These are phyloP conservation scores for Colletotrichum sp. DNA, from an alignment of 2,329 filamentous ascomycete genomes.

Conservation along the genomic window DNA sequence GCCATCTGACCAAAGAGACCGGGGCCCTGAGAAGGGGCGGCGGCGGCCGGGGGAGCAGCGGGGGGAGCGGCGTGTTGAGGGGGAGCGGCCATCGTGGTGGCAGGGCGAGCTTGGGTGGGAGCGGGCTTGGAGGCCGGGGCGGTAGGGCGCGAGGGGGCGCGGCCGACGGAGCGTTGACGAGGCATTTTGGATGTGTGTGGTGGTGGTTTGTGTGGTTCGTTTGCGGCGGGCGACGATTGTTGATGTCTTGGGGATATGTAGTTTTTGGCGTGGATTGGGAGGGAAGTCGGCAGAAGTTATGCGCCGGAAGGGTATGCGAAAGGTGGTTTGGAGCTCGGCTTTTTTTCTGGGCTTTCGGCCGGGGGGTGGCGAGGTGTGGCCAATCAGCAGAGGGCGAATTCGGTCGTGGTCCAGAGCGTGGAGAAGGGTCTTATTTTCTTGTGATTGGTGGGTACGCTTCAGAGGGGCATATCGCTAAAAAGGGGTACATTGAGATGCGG, in stretches of 20 bases:
- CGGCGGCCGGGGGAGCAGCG: constrained; percentile 54
- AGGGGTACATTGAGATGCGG: neutral
- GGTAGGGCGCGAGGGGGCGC: constrained; percentile 68
- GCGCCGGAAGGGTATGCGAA: neutral
- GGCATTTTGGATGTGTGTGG: constrained; percentile 61
- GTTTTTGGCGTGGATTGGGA: constrained; percentile 27
- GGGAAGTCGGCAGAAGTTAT: constrained; percentile 19
- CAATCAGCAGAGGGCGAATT: constrained; percentile 11
- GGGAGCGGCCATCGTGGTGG: constrained; percentile 68
- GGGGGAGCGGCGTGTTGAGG: constrained; percentile 41
- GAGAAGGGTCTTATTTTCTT: neutral
- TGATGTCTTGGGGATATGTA: constrained; percentile 30
- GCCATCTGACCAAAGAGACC: constrained; percentile 98
- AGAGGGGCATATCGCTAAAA: neutral
- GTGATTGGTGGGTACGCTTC: neutral
- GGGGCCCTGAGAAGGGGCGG: constrained; percentile 67
- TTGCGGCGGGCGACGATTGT: neutral
- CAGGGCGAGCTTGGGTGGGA: constrained; percentile 70
- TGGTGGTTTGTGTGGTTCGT: neutral
- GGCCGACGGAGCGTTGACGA: constrained; percentile 75
- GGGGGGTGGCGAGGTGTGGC: constrained; percentile 3
- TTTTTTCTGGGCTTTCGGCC: neutral
- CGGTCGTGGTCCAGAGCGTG: neutral
- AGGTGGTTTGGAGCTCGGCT: constrained; percentile 4
- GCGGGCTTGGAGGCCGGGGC: constrained; percentile 61